Percentiles rank a stretch among this genome's conserved stretches.
phyloP scores from a whole-genome alignment of 2,329 filamentous ascomycete species.

The Botrytis paeoniae region DNA sequence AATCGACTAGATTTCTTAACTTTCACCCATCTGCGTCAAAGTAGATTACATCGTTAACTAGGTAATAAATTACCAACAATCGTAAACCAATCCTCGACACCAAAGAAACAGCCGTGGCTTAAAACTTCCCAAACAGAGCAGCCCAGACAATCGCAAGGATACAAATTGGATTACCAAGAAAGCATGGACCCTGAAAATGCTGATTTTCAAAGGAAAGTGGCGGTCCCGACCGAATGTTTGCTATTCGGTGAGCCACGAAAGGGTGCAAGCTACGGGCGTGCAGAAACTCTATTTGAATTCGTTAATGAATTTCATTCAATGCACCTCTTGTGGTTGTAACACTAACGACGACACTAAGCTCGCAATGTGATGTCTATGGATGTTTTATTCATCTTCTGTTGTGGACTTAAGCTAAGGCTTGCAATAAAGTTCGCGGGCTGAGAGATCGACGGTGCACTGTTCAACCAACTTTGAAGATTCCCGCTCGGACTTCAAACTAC shows the following conservation, averaged over 20 bases:
- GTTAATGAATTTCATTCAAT: neutral
- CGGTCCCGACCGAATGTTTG: neutral
- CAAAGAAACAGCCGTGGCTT: neutral
- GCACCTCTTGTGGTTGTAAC: neutral
- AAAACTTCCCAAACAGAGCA: neutral
- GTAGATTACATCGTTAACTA: neutral
- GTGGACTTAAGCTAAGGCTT: neutral
- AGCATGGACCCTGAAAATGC: neutral
- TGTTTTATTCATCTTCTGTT: neutral
- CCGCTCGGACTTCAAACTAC: neutral
- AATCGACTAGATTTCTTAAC: neutral
- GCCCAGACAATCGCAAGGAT: neutral
- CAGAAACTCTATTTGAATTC: slow-evolving; percentile 1
- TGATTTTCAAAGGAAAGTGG: neutral
- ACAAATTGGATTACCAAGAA: neutral
- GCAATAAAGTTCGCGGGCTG: neutral
- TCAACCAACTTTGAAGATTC: neutral
- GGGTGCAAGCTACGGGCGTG: neutral
- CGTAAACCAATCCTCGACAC: neutral
- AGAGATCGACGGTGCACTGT: slow-evolving; percentile 8
- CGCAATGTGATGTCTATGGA: neutral
- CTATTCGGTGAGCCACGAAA: neutral
- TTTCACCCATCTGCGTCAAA: neutral
- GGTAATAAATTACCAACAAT: neutral
- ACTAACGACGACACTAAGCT: neutral